Evolutionary conservation across 352 stramenopile genomes (phyloP).

Genomic region (Phytophthora hibernalis): DNA sequence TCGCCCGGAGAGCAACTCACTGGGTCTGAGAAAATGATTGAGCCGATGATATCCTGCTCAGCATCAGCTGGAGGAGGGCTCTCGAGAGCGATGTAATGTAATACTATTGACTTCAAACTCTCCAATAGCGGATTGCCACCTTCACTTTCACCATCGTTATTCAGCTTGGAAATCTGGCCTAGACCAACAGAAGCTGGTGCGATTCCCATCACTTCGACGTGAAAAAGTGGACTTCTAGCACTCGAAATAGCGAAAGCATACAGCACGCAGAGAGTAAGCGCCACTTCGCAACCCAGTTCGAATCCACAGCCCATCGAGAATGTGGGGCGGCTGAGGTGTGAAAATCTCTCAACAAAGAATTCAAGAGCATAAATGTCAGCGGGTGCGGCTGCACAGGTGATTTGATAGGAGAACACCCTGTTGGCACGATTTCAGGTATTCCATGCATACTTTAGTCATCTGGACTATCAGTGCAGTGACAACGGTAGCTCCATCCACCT

Average conservation of each 20-base stretch:
- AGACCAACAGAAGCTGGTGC: slow-evolving; percentile 85
- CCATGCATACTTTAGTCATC: slow-evolving; percentile 72
- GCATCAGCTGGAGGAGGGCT: slow-evolving; percentile 14
- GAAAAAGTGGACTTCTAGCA: slow-evolving; percentile 88
- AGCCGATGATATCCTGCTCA: slow-evolving; percentile 44
- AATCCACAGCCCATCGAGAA: slow-evolving; percentile 29
- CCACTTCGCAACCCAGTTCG: slow-evolving; percentile 54
- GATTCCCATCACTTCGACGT: slow-evolving; percentile 82
- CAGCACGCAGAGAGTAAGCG: slow-evolving; percentile 68
- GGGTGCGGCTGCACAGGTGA: slow-evolving; percentile 81
- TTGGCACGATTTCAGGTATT: slow-evolving; percentile 78
- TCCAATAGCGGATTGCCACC: slow-evolving; percentile 69
- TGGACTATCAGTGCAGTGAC: slow-evolving; percentile 65
- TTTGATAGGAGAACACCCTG: slow-evolving; percentile 67
- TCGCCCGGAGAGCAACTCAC: slow-evolving; percentile 43
- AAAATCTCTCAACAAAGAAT: slow-evolving; percentile 78
- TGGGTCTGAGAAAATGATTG: slow-evolving; percentile 51
- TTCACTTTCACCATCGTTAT: slow-evolving; percentile 23
- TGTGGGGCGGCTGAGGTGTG: slow-evolving; percentile 21
- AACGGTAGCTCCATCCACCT: slow-evolving; percentile 62
- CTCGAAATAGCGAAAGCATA: slow-evolving; percentile 68
- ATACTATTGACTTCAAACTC: slow-evolving; percentile 73
- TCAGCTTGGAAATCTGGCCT: slow-evolving; percentile 58
- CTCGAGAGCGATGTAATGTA: slow-evolving; percentile 54
- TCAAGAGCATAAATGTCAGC: slow-evolving; percentile 89